A percentile compares a stretch with the other conserved stretches of the same genome.
phyloP scores from a whole-genome alignment of 1,139 yeast genomes.

The Blastobotrys capitulatus region DNA sequence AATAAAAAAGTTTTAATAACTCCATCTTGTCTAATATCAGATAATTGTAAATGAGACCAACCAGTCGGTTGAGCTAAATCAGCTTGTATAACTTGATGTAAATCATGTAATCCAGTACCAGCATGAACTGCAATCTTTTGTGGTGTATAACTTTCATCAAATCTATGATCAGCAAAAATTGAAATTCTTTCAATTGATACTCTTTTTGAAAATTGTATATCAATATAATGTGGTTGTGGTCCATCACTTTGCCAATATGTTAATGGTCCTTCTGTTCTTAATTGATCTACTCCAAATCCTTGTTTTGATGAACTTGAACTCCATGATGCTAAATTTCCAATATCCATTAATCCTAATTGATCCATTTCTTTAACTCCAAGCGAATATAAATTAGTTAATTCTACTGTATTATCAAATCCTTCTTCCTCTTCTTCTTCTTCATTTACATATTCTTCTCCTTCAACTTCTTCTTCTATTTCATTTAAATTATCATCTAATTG shows the following conservation, averaged over 20 bases:
- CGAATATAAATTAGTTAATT: background rate
- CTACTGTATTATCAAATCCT: background rate
- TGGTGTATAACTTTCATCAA: constrained; percentile 94
- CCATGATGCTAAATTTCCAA: constrained; percentile 85
- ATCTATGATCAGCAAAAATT: constrained; percentile 56
- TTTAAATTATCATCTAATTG: background rate
- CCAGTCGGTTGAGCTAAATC: constrained; percentile 73
- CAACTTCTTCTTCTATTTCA: background rate
- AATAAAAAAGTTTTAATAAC: constrained; percentile 69
- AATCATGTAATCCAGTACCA: constrained; percentile 83
- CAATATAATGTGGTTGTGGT: constrained; percentile 78
- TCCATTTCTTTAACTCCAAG: constrained; percentile 41
- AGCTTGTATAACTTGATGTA: constrained; percentile 64
- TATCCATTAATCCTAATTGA: constrained; percentile 54
- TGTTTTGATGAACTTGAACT: constrained; percentile 69
- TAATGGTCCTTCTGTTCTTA: constrained; percentile 69
- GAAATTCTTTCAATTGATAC: constrained; percentile 68
- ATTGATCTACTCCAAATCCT: constrained; percentile 64
- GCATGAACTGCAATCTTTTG: constrained; percentile 62
- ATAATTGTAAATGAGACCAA: constrained; percentile 74
- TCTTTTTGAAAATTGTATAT: constrained; percentile 73
- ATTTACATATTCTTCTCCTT: background rate
- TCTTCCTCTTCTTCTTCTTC: background rate
- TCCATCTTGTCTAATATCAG: constrained; percentile 47
- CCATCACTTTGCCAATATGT: constrained; percentile 97